Evolutionary conservation across 192 early-diverging fungal species (phyloP).

Genomic region (Spinellus fusiger): DNA sequence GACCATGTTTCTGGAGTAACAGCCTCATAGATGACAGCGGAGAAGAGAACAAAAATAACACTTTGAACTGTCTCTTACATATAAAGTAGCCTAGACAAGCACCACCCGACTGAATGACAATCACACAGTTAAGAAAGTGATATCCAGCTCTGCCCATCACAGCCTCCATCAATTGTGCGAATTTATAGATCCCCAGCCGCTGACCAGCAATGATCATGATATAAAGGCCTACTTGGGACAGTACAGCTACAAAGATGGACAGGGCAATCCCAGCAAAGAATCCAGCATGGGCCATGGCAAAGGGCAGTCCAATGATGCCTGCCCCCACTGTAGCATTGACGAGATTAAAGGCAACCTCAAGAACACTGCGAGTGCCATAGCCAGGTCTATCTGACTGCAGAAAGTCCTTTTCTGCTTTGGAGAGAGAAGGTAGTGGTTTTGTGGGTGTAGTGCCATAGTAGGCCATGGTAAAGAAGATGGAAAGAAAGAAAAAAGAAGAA

Average conservation of each 20-base stretch:
- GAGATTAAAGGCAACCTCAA: slow-evolving; percentile 53
- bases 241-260: slow-evolving; percentile 40
- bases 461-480: background rate
- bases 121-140: slow-evolving; percentile 47
- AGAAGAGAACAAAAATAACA: background rate
- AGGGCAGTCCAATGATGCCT: slow-evolving; percentile 57
- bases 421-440: background rate
- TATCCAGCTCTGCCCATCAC: slow-evolving; percentile 49
- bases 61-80: slow-evolving; percentile 15
- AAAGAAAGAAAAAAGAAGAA: background rate
- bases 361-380: slow-evolving; percentile 31
- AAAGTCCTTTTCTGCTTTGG: slow-evolving; percentile 19
- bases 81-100: slow-evolving; percentile 58
- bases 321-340: slow-evolving; percentile 69
- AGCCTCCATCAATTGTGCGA: slow-evolving; percentile 44
- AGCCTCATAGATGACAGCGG: background rate
- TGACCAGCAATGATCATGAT: slow-evolving; percentile 56
- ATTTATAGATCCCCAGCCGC: slow-evolving; percentile 50
- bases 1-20: no score
- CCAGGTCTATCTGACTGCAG: slow-evolving; percentile 35
- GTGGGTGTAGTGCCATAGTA: background rate
- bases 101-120: slow-evolving; percentile 54
- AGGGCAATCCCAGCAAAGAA: slow-evolving; percentile 50
- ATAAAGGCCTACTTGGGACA: slow-evolving; percentile 49
- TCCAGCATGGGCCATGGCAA: slow-evolving; percentile 56